These are phyloP conservation scores for Cercis canadensis DNA, from an alignment of 306 rosid species.

Conservation along the genomic window DNA sequence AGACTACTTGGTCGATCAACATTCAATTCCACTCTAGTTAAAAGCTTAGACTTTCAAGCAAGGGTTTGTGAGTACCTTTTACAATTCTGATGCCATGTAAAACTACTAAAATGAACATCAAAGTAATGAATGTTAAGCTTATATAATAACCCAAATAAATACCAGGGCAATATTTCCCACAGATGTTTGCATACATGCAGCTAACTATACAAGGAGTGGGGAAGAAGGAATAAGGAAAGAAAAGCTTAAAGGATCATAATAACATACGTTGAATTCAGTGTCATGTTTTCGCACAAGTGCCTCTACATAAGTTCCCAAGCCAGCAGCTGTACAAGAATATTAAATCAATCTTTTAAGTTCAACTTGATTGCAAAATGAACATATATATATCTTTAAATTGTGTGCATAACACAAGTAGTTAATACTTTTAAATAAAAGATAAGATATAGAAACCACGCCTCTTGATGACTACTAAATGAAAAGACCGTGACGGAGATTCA, in stretches of 20 bases:
- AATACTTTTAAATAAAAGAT: background rate
- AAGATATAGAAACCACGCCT: conserved; percentile 19
- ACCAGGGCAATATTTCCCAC: conserved; percentile 10
- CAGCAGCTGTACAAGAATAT: conserved; percentile 77
- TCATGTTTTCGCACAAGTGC: conserved; percentile 90
- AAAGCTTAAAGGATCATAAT: conserved; percentile 27
- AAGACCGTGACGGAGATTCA: conserved; percentile 11
- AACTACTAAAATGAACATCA: background rate
- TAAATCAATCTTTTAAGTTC: conserved; percentile 31
- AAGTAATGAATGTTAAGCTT: background rate
- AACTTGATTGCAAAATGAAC: conserved; percentile 6
- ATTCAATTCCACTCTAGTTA: too few relatives aligned
- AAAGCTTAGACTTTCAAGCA: too few relatives aligned
- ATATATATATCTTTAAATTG: conserved; percentile 23
- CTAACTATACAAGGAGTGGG: background rate
- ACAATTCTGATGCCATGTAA: background rate
- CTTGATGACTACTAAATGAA: conserved; percentile 28
- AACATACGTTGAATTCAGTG: conserved; percentile 80
- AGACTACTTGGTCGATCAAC: too few relatives aligned
- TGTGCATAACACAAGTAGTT: background rate
- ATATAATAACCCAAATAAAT: conserved; percentile 26
- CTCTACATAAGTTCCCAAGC: conserved; percentile 92
- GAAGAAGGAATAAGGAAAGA: background rate
- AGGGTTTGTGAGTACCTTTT: background rate
- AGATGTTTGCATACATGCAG: conserved; percentile 2